These are phyloP conservation scores for Termitomyces sp. DNA, from an alignment of 768 basidiomycete genomes.

Conservation along the genomic window DNA sequence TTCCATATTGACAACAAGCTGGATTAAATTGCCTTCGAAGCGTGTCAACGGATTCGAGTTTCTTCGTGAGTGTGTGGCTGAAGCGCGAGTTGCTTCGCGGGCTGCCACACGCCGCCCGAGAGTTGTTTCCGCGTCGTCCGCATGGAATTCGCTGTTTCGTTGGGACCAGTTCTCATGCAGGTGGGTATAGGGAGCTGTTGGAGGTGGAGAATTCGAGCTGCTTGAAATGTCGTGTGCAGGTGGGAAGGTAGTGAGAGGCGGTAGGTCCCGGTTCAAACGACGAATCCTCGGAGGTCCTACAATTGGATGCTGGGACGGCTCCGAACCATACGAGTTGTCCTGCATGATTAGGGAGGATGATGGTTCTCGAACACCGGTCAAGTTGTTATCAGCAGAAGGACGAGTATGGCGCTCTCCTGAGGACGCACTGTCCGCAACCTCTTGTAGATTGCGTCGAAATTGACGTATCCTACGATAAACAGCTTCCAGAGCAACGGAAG, in stretches of 20 bases:
- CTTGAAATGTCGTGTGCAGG: neutral
- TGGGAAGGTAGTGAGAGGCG: neutral
- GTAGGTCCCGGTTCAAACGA: neutral
- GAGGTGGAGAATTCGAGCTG: neutral
- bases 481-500: constrained; percentile 49
- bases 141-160: constrained; percentile 18
- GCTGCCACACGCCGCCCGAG: constrained; percentile 37
- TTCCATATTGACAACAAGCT: constrained; percentile 16
- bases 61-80: constrained; percentile 3
- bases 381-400: constrained; percentile 27
- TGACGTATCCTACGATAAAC: constrained; percentile 52
- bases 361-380: constrained; percentile 18
- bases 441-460: constrained; percentile 46
- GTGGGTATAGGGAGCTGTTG: constrained; percentile 2
- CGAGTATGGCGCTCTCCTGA: constrained; percentile 3
- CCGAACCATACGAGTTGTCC: neutral
- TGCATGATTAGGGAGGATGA: neutral
- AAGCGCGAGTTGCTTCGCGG: constrained; percentile 27
- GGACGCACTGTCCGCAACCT: constrained; percentile 33
- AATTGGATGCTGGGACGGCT: neutral
- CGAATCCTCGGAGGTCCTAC: neutral
- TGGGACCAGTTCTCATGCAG: constrained; percentile 20
- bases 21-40: constrained; percentile 7
- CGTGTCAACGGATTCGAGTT: constrained; percentile 10
- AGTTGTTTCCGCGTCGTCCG: constrained; percentile 32